phyloP scores from a whole-genome alignment of 2,329 filamentous ascomycete genomes.

The Exophiala spinifera region DNA sequence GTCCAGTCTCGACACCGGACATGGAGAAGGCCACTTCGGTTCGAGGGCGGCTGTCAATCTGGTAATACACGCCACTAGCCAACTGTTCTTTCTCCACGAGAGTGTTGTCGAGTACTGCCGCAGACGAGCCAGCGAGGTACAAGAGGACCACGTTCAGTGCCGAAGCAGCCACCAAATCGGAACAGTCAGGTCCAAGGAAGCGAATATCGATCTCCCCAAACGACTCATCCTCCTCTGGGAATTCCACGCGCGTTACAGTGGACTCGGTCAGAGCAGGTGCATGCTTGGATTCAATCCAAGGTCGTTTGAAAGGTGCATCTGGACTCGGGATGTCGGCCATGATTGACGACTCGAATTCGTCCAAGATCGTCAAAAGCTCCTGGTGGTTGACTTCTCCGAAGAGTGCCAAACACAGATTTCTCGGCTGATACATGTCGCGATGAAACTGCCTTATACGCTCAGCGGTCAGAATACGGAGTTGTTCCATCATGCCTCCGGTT shows the following conservation, averaged over 20 bases:
- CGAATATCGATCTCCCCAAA: conserved; percentile 82
- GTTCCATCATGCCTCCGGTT: conserved; percentile 96
- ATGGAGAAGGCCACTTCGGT: conserved; percentile 82
- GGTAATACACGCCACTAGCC: conserved; percentile 78
- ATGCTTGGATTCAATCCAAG: conserved; percentile 86
- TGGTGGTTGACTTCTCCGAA: conserved; percentile 87
- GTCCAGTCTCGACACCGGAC: conserved; percentile 81
- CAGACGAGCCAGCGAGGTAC: conserved; percentile 90
- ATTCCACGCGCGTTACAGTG: conserved; percentile 74
- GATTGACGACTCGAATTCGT: conserved; percentile 85
- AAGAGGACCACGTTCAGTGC: conserved; percentile 77
- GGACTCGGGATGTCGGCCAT: conserved; percentile 74
- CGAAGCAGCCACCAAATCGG: conserved; percentile 63
- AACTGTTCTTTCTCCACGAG: conserved; percentile 92
- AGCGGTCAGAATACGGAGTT: conserved; percentile 77
- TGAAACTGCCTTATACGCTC: conserved; percentile 94
- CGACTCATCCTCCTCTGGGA: conserved; percentile 94
- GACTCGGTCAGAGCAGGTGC: conserved; percentile 70
- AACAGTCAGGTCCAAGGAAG: conserved; percentile 82
- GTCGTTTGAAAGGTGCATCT: conserved; percentile 73
- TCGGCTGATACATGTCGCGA: conserved; percentile 94
- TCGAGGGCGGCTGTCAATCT: conserved; percentile 74
- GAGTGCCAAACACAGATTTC: conserved; percentile 86
- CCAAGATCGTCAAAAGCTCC: conserved; percentile 74
- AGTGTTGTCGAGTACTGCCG: conserved; percentile 84